Conservation (phyloP, 2,329 filamentous ascomycete species). For the Fusarium circinatum region DNA sequence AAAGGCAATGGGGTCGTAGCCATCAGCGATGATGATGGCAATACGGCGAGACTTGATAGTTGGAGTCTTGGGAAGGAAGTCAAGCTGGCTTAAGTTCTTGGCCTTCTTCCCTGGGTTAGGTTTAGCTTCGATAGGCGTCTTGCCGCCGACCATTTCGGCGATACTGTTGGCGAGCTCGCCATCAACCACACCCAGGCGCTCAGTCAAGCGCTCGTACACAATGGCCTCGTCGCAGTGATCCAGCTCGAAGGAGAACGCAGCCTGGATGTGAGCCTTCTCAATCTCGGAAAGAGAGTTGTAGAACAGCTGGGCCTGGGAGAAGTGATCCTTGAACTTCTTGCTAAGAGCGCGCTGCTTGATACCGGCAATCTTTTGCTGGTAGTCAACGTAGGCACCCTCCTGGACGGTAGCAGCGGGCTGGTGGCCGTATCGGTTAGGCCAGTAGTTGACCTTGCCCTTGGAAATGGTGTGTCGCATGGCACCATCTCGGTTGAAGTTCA, state of each 20-base stretch:
- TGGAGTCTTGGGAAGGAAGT: slow-evolving; percentile 69
- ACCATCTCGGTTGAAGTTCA: slow-evolving; percentile 82
- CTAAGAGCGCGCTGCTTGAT: slow-evolving; percentile 76
- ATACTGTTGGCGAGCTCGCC: slow-evolving; percentile 74
- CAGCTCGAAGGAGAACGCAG: slow-evolving; percentile 79
- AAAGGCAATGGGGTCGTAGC: slow-evolving; percentile 75
- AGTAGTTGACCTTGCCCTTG: slow-evolving; percentile 72
- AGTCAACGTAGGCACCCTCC: slow-evolving; percentile 77
- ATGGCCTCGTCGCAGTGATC: slow-evolving; percentile 84
- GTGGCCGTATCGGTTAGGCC: slow-evolving; percentile 68
- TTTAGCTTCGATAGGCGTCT: slow-evolving; percentile 63
- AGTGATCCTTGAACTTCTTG: slow-evolving; percentile 81
- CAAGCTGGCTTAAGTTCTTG: slow-evolving; percentile 75
- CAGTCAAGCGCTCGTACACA: slow-evolving; percentile 76
- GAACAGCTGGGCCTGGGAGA: slow-evolving; percentile 82
- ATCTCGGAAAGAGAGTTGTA: slow-evolving; percentile 78
- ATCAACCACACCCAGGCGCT: slow-evolving; percentile 78
- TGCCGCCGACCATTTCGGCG: slow-evolving; percentile 75
- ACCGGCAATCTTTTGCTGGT: slow-evolving; percentile 69
- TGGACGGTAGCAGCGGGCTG: slow-evolving; percentile 71
- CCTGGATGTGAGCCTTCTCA: slow-evolving; percentile 77
- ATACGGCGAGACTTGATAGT: slow-evolving; percentile 78
- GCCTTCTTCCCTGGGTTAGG: slow-evolving; percentile 74
- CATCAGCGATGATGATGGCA: slow-evolving; percentile 81
- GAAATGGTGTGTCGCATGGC: slow-evolving; percentile 77